Base-by-base conservation (phyloP, 2,329 filamentous ascomycete species). In the Zasmidium cellare region DNA sequence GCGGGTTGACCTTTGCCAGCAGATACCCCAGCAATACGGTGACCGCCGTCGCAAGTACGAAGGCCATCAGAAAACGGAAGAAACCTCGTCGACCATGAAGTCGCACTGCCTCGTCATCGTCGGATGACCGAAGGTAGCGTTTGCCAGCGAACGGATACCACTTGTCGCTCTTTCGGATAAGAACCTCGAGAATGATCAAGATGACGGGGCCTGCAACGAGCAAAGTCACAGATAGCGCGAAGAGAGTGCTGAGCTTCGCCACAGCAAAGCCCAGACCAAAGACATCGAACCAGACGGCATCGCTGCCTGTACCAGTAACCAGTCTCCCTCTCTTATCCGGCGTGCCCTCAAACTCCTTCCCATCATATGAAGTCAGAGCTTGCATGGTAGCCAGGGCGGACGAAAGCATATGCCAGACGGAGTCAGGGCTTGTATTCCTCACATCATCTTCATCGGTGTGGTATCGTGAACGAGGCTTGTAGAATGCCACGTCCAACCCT, bases 371-470 rank as follows among this genome's bases (percentile, higher is more conserved):
- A 0, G 91, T 87, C 46, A 97, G 80, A 1, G 81, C 81, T 67
- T 87, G 81, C 20, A 90, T 85, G 0, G 92, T 94, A 6, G 87
- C 84, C 22, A 97, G 76, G 5, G 92, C 86, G 14, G 87, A 87
- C 38, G 91, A 96, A 38, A 99, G 80, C 94, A 99, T 97, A 73
- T 97, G 92, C 92, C 92, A 97, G 19, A 97, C 75, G 2, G 84
- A 86, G 51, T 83, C 78, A 12, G 74, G 67, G n/a, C 86, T 89
- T 0, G 92, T 89, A 74, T 97, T 91, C 41, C 84, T 85, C 2
- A 87, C 81, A 70, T 96, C 91, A 71, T 99, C 94, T 69, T 96
- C 86, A 60, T 91, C 84, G 0, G 93, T 97, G 71, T 99, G 94
- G 69, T 99, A 99, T 57, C 90, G 82, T 19, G 91, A 84, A 53